Base-by-base conservation (phyloP, 2,329 filamentous ascomycete genomes). In the Penicillium sp. region DNA sequence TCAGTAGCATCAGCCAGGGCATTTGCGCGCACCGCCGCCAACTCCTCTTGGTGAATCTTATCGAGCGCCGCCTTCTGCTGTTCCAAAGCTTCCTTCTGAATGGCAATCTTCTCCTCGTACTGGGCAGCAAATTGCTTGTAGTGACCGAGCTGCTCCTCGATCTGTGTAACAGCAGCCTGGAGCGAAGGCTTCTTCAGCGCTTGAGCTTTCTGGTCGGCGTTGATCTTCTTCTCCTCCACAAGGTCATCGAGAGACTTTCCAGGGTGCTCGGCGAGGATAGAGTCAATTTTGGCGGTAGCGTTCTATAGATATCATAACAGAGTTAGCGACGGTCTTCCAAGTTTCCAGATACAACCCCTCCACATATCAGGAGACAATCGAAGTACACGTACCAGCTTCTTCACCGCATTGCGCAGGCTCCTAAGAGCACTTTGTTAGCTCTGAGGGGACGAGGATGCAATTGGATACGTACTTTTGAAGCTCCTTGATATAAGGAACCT, bases 341-440 rank as follows among this genome's bases (percentile, higher is more conserved):
- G 5, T 3, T 31, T 31, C 7, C n/a, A 29, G 53, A 55, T 19
- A 19, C 14, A 44, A 9, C 27, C 27, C 31, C n/a, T 51, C 26
- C 24, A 31, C 35, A 22, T n/a, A 22, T 48, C 16, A 29, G 45
- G n/a, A 33, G 19, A 27, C 9, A 39, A 27, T 26, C 21, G 16
- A 29, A 48, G 41, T 43, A 13, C 35, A 80, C 90, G 79, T 78
- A 96, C 91, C 69, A 98, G 87, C 80, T 97, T 97, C 85, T 97
- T 98, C 81, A 87, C 90, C 70, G 95, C 80, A 76, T 95, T 96
- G 71, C 93, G 92, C 68, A 97, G 90, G 76, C 86, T 91, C 83
- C 92, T 96, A 59, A 45, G 57, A 22, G 41, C 33, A 31, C 27
- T 31, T 27, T 21, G 22, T 46, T 47, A 53, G 43, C 29, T 46